Base-by-base conservation (phyloP, 352 stramenopile genomes). In the Phytophthora fragariaefolia region DNA sequence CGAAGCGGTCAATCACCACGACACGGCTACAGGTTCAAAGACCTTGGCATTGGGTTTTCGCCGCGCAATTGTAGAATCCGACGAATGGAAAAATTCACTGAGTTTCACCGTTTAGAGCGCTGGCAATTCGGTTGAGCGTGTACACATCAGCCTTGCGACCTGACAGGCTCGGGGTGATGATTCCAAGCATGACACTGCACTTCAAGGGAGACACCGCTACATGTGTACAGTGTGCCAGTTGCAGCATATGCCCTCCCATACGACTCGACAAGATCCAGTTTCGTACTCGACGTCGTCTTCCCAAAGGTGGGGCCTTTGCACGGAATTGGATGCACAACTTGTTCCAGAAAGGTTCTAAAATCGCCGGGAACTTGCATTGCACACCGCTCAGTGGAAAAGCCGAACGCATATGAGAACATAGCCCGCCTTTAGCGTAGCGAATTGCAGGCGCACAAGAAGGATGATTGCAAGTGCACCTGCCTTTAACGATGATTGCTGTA, bases 371-470 rank as follows among this genome's bases (percentile, higher is more conserved):
- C 40, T 10, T 23, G 40, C 40, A 46, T 46, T 46, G 40, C 40
- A 46, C 18, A 46, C n/a, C 6, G 40, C 24, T 24, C n/a, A 46
- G 40, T 46, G 40, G 40, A 18, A 46, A 46, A 13, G 40, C n/a
- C 40, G n/a, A 46, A 46, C 22, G 40, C 40, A 46, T 46, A 46
- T 46, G 40, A 13, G 40, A 46, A 4, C 40, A 23, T 18, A 46
- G 38, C 38, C 38, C 38, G 38, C 23, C 38, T 46, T 46, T 46
- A 46, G 38, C n/a, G 36, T 43, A 17, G 3, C 15, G 5, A 20
- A 43, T n/a, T n/a, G n/a, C n/a, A n/a, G n/a, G n/a, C n/a, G n/a
- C n/a, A n/a, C n/a, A n/a, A n/a, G n/a, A 34, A 9, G 28, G 28
- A 34, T 34, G 28, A 34, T 9, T 34, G 28, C 28, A 34, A 34